Conservation (phyloP, 164 flowering plant genomes). For the Umbilicus rupestris region DNA sequence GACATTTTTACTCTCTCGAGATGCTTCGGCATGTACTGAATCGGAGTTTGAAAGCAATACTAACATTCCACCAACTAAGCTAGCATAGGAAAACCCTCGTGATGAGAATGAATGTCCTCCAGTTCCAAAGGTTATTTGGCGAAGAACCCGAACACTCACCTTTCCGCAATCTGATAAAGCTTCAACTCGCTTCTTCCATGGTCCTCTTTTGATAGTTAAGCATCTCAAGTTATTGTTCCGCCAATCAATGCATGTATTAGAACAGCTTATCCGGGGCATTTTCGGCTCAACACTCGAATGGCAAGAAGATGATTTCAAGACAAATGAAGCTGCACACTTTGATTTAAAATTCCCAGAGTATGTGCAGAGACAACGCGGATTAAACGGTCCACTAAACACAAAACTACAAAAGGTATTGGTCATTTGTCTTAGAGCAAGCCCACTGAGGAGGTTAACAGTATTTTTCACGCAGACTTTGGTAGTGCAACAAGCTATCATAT, state of each 20-base stretch:
- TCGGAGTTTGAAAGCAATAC: slow-evolving; percentile 45
- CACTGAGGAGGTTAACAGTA: slow-evolving; percentile 21
- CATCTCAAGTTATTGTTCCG: not conserved
- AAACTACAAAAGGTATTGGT: slow-evolving; percentile 22
- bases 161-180: not conserved
- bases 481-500: slow-evolving; percentile 35
- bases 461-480: slow-evolving; percentile 29
- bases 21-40: slow-evolving; percentile 52
- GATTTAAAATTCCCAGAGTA: not conserved
- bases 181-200: not conserved
- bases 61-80: slow-evolving; percentile 41
- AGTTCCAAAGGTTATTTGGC: slow-evolving; percentile 32
- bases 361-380: not conserved
- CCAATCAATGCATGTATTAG: not conserved
- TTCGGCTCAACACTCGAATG: too few species aligned
- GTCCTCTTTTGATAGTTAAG: not conserved
- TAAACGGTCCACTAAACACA: slow-evolving; percentile 21
- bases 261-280: too few species aligned
- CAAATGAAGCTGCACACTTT: not conserved
- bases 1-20: slow-evolving; percentile 21
- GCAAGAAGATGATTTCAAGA: not conserved
- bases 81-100: slow-evolving; percentile 28
- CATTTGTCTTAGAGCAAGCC: slow-evolving; percentile 27
- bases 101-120: slow-evolving; percentile 28
- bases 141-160: not conserved